Conservation (phyloP, 306 rosid genomes). For the Citrullus colocynthis region DNA sequence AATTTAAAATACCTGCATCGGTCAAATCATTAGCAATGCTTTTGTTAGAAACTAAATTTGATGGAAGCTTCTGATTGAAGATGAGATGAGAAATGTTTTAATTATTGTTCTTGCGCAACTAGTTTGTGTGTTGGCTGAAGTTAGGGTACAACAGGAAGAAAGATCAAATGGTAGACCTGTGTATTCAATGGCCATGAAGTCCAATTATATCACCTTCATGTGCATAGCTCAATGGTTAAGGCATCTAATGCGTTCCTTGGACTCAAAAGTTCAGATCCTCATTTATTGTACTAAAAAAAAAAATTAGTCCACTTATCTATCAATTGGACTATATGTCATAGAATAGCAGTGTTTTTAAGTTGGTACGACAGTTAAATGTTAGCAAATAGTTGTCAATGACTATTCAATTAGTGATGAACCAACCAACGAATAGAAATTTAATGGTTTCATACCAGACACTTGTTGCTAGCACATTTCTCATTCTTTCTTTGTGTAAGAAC, state of each 20-base stretch:
- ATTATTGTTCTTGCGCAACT: neutral
- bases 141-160: neutral
- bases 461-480: neutral
- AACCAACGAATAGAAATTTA: neutral
- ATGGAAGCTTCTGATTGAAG: neutral
- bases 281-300: no score
- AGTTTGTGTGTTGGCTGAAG: neutral
- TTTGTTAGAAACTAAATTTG: neutral
- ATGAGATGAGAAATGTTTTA: slow-evolving; percentile 1
- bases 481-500: neutral
- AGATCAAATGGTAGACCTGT: neutral
- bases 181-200: neutral
- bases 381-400: neutral
- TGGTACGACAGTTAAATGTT: neutral
- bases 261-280: neutral
- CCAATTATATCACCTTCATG: neutral
- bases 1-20: neutral
- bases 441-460: neutral
- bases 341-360: neutral
- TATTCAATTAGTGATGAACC: neutral
- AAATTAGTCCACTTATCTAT: no score
- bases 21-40: neutral
- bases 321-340: neutral
- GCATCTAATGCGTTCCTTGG: neutral
- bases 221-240: no score